phyloP scores from a whole-genome alignment of 225 moss, liverwort and hornwort genomes.

The Pseudoscleropodium purum region DNA sequence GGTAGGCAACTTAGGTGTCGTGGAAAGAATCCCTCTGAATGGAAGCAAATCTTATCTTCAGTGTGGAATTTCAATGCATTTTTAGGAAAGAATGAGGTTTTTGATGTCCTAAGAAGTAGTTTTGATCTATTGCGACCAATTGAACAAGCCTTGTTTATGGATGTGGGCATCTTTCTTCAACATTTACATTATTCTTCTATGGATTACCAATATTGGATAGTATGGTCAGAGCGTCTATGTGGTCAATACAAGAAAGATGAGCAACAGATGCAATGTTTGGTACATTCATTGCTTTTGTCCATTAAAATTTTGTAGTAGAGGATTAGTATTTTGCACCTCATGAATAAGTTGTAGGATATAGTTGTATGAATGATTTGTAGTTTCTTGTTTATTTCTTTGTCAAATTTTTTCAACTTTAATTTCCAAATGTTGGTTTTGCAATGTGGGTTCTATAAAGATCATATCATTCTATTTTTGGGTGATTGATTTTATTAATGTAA shows the following conservation, averaged over 20 bases:
- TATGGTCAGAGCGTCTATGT: background rate
- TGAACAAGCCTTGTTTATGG: background rate
- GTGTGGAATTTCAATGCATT: too few species aligned
- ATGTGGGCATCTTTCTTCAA: too few species aligned
- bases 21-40: background rate
- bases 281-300: background rate
- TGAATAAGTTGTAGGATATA: background rate
- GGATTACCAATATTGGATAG: too few species aligned
- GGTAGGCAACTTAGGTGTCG: too few species aligned
- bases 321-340: background rate
- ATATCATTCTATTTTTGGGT: background rate
- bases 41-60: accelerated
- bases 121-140: background rate
- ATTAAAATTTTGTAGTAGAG: too few species aligned
- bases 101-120: background rate
- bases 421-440: background rate
- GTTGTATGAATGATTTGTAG: background rate
- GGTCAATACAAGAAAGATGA: background rate
- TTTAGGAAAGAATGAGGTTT: background rate
- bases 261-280: background rate
- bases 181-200: too few species aligned
- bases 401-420: too few species aligned
- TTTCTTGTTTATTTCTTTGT: too few species aligned
- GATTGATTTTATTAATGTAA: too few species aligned
- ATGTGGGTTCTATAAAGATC: accelerated